These are phyloP conservation scores for Marchantia paleacea DNA, from an alignment of 225 moss, liverwort and hornwort species.

Conservation along the genomic window DNA sequence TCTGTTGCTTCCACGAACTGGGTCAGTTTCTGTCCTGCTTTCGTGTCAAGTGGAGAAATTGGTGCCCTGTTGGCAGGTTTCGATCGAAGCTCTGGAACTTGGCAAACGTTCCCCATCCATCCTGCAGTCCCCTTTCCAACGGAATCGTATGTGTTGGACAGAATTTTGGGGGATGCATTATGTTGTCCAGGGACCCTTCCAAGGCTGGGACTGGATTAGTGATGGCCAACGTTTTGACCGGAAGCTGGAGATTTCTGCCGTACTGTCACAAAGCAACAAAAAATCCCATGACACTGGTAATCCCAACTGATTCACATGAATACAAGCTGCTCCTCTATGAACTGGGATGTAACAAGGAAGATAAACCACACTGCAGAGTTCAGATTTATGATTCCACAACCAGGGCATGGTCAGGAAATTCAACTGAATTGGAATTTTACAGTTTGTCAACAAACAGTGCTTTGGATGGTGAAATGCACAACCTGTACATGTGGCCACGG, in stretches of 20 bases:
- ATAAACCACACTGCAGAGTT: background rate
- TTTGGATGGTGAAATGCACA: background rate
- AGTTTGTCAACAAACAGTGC: slow-evolving; percentile 1
- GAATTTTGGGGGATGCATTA: background rate
- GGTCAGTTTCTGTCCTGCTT: background rate
- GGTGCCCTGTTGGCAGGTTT: background rate
- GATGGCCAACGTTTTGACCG: slow-evolving; percentile 1
- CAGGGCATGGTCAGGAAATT: background rate
- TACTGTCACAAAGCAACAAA: background rate
- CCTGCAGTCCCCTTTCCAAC: background rate
- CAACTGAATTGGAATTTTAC: background rate
- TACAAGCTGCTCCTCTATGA: slow-evolving; percentile 1
- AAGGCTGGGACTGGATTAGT: background rate
- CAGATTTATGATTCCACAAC: background rate
- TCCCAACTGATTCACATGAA: background rate
- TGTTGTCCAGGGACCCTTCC: slow-evolving; percentile 2
- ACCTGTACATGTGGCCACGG: background rate
- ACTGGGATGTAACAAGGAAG: background rate
- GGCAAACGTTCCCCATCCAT: background rate
- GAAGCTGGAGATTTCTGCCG: background rate
- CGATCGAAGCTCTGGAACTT: background rate
- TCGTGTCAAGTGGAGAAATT: background rate
- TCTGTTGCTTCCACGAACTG: background rate
- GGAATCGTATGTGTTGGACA: background rate
- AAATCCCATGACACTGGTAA: background rate